A percentile compares a stretch with the other conserved stretches of the same genome.
Conservation (phyloP, 352 stramenopile species). For the Globisporangium cystogenes region DNA sequence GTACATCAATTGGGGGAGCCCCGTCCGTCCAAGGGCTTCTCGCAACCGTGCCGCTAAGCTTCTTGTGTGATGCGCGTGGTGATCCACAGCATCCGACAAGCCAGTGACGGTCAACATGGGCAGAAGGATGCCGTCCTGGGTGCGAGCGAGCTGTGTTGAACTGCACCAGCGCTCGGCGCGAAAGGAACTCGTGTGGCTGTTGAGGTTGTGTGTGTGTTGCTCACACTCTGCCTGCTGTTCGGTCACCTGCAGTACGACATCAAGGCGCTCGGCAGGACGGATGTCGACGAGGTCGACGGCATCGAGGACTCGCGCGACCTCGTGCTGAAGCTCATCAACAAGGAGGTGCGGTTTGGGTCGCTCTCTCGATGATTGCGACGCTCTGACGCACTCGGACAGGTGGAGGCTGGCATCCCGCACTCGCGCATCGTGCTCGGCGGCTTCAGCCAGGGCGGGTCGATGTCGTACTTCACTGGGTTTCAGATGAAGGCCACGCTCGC, state of each 20-base stretch:
- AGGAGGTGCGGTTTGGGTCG: conserved; percentile 26
- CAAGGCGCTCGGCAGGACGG: conserved; percentile 79
- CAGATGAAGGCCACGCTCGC: conserved; percentile 55
- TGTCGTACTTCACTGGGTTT: conserved; percentile 85
- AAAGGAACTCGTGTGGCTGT: too few species aligned
- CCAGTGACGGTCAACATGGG: conserved; percentile 95
- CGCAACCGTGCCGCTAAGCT: too few species aligned
- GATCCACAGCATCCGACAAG: conserved; percentile 55
- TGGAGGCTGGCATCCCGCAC: conserved; percentile 66
- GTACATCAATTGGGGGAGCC: conserved; percentile 26
- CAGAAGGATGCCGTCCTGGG: conserved; percentile 92
- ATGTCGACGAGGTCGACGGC: conserved; percentile 83
- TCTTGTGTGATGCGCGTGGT: too few species aligned
- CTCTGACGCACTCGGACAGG: conserved; percentile 1
- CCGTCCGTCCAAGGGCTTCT: too few species aligned
- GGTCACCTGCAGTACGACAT: conserved; percentile 94
- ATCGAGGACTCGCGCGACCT: conserved; percentile 80
- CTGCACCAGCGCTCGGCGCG: too few species aligned
- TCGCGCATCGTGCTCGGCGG: conserved; percentile 91
- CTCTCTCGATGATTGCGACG: too few species aligned
- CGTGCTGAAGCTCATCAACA: conserved; percentile 80
- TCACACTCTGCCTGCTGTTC: too few species aligned
- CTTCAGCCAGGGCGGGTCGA: conserved; percentile 92
- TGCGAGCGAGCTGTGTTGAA: too few species aligned
- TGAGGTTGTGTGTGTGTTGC: too few species aligned